These are phyloP conservation scores for Malus asiatica DNA, from an alignment of 306 rosid genomes.

Conservation along the genomic window DNA sequence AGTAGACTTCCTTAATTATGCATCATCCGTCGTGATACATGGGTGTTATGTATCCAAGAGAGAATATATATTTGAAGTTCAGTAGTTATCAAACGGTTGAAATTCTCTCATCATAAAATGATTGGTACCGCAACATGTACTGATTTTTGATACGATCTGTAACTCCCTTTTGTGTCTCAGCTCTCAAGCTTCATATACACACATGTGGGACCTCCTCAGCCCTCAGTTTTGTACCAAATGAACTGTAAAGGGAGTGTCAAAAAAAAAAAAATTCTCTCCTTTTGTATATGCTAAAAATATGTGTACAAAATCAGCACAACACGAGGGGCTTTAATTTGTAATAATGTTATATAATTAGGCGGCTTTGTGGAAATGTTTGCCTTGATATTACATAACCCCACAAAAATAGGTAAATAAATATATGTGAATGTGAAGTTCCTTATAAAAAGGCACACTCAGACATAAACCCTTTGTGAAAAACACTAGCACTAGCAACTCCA, in stretches of 20 bases:
- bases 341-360: conserved; percentile 25
- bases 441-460: conserved; percentile 20
- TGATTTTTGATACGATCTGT: conserved; percentile 27
- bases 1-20: conserved; percentile 1
- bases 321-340: neutral
- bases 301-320: neutral
- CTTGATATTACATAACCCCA: conserved; percentile 26
- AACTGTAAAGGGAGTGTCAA: conserved; percentile 19
- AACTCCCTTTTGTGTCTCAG: conserved; percentile 14
- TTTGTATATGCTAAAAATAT: conserved; percentile 7
- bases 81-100: conserved; percentile 15
- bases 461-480: conserved; percentile 49
- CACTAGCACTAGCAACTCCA: conserved; percentile 53
- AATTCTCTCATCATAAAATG: conserved; percentile 24
- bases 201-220: conserved; percentile 9
- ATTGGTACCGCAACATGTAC: conserved; percentile 8
- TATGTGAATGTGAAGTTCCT: conserved; percentile 20
- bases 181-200: conserved; percentile 17
- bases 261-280: neutral
- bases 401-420: conserved; percentile 12
- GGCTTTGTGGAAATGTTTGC: conserved; percentile 52
- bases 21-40: conserved; percentile 4
- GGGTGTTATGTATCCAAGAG: neutral
- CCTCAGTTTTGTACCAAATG: conserved; percentile 19
- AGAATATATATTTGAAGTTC: neutral